A percentile compares a stretch with the other conserved stretches of the same genome.
Evolutionary conservation across 257 asterid species (phyloP).

Genomic region (Capsicum pubescens): DNA sequence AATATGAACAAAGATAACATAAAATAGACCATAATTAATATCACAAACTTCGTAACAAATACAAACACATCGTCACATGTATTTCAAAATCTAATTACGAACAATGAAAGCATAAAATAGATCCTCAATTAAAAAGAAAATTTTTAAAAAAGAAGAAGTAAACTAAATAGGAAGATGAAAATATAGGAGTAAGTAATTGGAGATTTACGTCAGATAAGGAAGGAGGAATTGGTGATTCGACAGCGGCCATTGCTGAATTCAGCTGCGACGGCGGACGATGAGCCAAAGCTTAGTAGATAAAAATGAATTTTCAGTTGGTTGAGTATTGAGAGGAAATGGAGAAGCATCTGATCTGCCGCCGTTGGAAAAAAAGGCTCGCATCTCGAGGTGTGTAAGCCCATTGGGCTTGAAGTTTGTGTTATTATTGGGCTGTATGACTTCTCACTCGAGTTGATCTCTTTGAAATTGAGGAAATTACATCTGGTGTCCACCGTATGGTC

Average conservation of each 20-base stretch:
- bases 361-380: neutral
- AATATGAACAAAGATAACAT: no score
- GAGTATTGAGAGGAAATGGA: slow-evolving; percentile 18
- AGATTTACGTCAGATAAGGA: slow-evolving; percentile 60
- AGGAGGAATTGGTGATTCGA: slow-evolving; percentile 45
- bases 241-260: slow-evolving; percentile 59
- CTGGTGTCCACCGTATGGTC: no score
- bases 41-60: no score
- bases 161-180: neutral
- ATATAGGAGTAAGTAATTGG: neutral
- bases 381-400: slow-evolving; percentile 9
- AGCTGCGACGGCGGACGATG: slow-evolving; percentile 25
- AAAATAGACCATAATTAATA: no score
- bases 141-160: no score
- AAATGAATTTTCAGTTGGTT: neutral
- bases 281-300: neutral
- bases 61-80: no score
- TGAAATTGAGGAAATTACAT: no score
- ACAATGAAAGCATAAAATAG: neutral
- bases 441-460: no score
- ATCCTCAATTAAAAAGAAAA: neutral
- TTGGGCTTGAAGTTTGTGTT: neutral
- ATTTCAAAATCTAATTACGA: neutral
- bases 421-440: neutral
- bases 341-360: slow-evolving; percentile 5